Evolutionary conservation across 139 green algal species (phyloP).

Genomic region (Ettlia oleoabundans): DNA sequence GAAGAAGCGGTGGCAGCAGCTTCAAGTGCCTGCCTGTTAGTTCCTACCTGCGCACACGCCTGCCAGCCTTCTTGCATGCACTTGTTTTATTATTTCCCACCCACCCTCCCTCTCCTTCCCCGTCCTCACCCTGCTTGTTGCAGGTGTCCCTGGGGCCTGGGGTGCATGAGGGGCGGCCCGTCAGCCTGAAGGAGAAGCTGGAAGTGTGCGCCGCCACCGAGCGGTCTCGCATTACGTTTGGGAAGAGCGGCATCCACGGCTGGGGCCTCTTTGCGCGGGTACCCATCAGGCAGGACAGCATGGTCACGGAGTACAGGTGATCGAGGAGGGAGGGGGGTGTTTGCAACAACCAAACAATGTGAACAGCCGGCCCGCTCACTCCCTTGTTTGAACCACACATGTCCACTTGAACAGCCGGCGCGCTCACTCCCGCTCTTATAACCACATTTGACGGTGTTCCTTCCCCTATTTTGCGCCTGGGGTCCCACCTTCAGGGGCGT

Average conservation of each 20-base stretch:
- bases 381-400: too few relatives aligned
- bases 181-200: constrained; percentile 43
- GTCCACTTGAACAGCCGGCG: too few relatives aligned
- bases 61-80: neutral
- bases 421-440: too few relatives aligned
- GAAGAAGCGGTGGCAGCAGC: too few relatives aligned
- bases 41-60: too few relatives aligned
- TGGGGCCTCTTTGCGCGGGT: constrained; percentile 86
- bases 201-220: constrained; percentile 57
- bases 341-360: too few relatives aligned
- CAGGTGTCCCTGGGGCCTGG: constrained; percentile 19
- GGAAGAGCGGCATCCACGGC: constrained; percentile 89
- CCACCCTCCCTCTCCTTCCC: neutral
- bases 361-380: too few relatives aligned
- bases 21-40: too few relatives aligned
- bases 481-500: constrained; percentile 61
- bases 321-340: neutral
- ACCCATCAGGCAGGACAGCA: constrained; percentile 75
- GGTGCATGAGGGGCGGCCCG: neutral
- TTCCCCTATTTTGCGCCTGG: neutral
- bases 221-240: constrained; percentile 76
- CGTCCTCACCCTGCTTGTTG: too few relatives aligned
- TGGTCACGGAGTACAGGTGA: constrained; percentile 88
- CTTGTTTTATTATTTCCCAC: neutral
- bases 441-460: neutral